Evolutionary conservation across 768 basidiomycete species (phyloP).

Genomic region (Termitomyces titanicus): DNA sequence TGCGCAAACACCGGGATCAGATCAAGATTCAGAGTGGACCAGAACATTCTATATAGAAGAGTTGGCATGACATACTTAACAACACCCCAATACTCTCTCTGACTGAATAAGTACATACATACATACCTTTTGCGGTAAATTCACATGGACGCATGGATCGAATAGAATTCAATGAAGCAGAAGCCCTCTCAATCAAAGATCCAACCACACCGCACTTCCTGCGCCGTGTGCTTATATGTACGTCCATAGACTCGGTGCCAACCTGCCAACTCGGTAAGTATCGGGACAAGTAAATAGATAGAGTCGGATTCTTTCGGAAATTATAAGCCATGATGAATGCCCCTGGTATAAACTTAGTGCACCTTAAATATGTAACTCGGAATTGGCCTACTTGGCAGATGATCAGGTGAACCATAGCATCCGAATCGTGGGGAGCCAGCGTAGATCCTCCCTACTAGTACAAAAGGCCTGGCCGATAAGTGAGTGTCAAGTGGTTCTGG

Average conservation of each 20-base stretch:
- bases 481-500: neutral
- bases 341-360: neutral
- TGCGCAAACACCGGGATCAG: neutral
- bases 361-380: neutral
- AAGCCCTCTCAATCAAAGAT: conserved; percentile 13
- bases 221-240: neutral
- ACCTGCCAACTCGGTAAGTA: neutral
- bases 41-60: neutral
- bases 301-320: neutral
- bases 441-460: neutral
- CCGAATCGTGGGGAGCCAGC: neutral
- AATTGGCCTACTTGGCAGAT: neutral
- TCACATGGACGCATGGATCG: neutral
- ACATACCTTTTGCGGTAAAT: neutral
- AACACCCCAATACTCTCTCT: too few relatives aligned
- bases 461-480: too few relatives aligned
- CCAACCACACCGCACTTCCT: conserved; percentile 5
- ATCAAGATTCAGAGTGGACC: neutral
- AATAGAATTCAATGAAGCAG: neutral
- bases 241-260: neutral
- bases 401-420: neutral
- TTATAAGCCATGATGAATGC: neutral
- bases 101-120: too few relatives aligned
- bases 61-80: neutral
- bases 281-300: neutral